Evolutionary conservation across 306 rosid species (phyloP).

Genomic region (Prunus armeniaca): DNA sequence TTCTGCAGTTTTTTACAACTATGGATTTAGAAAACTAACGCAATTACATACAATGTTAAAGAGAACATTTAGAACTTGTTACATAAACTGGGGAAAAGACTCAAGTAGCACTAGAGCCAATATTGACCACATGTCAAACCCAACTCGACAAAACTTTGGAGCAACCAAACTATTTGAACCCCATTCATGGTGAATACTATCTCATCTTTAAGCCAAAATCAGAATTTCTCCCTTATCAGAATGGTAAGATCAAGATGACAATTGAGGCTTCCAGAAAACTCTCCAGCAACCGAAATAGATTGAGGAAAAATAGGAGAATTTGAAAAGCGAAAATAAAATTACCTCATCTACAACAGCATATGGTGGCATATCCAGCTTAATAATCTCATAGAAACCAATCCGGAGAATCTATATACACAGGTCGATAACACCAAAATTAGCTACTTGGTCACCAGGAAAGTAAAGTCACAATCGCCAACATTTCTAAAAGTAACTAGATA

Average conservation of each 20-base stretch:
- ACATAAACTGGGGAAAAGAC: not conserved
- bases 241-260: not conserved
- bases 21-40: not conserved
- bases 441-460: not conserved
- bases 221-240: not conserved
- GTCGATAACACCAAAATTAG: not conserved
- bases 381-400: slow-evolving; percentile 75
- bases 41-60: not conserved
- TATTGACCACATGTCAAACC: not conserved
- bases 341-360: slow-evolving; percentile 96
- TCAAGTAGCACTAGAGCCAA: not conserved
- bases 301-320: not conserved
- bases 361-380: slow-evolving; percentile 80
- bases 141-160: not conserved
- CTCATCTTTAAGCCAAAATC: not conserved
- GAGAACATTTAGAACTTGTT: not conserved
- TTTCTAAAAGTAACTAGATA: not conserved
- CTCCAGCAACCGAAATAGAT: not conserved
- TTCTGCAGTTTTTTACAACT: slow-evolving; percentile 48
- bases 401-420: slow-evolving; percentile 62
- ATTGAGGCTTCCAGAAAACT: not conserved
- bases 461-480: not conserved
- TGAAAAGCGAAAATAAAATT: slow-evolving; percentile 2
- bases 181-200: not conserved
- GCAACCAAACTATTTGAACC: not conserved